Evolutionary conservation across 495 filamentous ascomycete species (phyloP), one percentile per base, ranked within the genome.

Genomic region (Penicillium daleae): DNA sequence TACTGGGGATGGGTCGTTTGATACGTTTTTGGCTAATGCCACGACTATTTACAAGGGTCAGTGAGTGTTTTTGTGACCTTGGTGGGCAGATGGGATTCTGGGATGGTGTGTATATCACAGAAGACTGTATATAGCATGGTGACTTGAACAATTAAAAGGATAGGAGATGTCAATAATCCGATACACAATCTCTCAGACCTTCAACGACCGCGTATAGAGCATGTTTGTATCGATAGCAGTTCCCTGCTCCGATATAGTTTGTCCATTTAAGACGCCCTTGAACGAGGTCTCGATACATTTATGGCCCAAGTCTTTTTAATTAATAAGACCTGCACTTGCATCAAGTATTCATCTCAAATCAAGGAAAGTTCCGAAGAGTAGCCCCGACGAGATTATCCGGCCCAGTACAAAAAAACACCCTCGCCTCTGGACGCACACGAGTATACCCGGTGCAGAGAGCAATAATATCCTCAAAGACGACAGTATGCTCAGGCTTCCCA

Each of bases 1-100:
- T 35, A 59, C 54, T 4, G 64, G 60, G 22, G 64, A 62, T 39
- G 60, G 48, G 21, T 54, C 33, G 8, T 66, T 66, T 59, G 54
- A 57, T 3, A 32, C 17, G 31, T 66, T 66, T 31, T 26, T 62
- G n/a, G 37, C 48, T 17, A 62, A 66, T 59, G 54, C 64, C 4
- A 60, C 56, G n/a, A 24, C 60, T 55, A 37, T 66, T 27, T 63
- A 66, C 17, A 37, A 66, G 50, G 21, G 42, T 22, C 42, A 24
- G 42, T 46, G 17, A 15, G 12, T 21, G 21, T 4, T 22, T 9
- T 17, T 22, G 8, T 19, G 21, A 12, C 8, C 4, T 5, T 7
- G 15, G 49, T 52, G 24, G 6, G 19, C 9, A 31, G 3, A 32
- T 52, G 17, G 17, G 31, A 0, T 1, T 51, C 17, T 1, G 9